Evolutionary conservation across 495 filamentous ascomycete species (phyloP).

Genomic region (Xylaria flabelliformis): DNA sequence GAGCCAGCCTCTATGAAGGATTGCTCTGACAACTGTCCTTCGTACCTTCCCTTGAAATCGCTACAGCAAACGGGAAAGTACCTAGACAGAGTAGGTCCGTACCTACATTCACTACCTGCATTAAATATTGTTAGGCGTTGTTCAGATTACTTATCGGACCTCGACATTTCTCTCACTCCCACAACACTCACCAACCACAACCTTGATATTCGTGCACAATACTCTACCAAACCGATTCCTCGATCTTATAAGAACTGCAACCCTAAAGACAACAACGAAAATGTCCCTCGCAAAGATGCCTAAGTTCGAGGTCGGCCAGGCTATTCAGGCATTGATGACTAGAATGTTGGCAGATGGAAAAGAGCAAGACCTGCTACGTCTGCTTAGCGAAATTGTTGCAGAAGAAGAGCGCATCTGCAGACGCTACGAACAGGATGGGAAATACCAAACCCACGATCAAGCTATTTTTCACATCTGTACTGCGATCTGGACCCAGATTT

Average conservation of each 20-base stretch:
- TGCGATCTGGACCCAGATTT: background rate
- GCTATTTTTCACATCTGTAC: background rate
- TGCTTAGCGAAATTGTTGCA: background rate
- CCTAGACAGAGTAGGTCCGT: background rate
- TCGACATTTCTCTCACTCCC: too few relatives aligned
- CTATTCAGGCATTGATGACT: background rate
- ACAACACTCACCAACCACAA: background rate
- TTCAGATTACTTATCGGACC: too few relatives aligned
- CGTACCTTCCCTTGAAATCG: background rate
- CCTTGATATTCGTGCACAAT: background rate
- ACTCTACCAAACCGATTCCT: background rate
- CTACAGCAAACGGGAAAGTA: background rate
- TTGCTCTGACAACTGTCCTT: background rate
- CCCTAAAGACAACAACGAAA: background rate
- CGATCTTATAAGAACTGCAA: background rate
- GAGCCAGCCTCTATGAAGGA: background rate
- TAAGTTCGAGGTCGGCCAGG: background rate
- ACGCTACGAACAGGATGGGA: background rate
- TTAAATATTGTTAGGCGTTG: too few relatives aligned
- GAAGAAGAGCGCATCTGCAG: rapidly evolving
- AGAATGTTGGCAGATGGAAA: background rate
- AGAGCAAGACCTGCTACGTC: background rate
- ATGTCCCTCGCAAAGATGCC: background rate
- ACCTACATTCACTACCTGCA: too few relatives aligned
- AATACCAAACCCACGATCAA: background rate